Base-by-base conservation (phyloP, 352 stramenopile species). In the Discostella stelligera region DNA sequence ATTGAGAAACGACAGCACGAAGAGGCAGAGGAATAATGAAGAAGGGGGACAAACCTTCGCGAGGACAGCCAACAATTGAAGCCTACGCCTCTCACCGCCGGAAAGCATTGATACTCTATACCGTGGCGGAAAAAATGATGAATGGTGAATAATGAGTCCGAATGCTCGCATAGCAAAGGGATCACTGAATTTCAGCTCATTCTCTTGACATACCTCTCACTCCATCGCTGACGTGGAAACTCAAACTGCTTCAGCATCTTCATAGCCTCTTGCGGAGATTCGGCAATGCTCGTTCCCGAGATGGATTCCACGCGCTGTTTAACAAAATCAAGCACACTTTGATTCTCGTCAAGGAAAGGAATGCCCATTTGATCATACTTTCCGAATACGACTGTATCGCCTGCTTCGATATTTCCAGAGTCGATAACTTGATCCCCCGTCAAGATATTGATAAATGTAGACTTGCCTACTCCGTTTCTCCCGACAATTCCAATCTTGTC, bases 351-450 rank as follows among this genome's bases (percentile, higher is more conserved):
- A n/a, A 90, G 74, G 44, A 92, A 83, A 16, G 74, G 79, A 0
- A 93, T 79, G 0, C 89, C 89, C 69, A 88, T 82, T 80, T 94
- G 89, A 74, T 94, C 86, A 67, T 93, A 94, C 11, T 83, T 71
- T 16, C 89, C 86, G 63, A 94, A 80, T 27, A 90, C 80, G 20
- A 94, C 79, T 18, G 89, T 94, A 27, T 94, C 89, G 10, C 89
- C 89, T 21, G 81, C 46, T 41, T 90, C 80, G 25, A 92, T 77
- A 13, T 46, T 66, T 20, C 89, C 89, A n/a, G 62, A 71, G 66
- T 91, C 85, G n/a, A 80, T 37, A 7, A 63, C 14, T 56, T 88
- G 66, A 27, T 84, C 54, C 23, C 85, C 88, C 14, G 67, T 88
- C 7, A 91, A 69, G 13, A 91, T 61, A 52, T 79, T 68, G 18